Evolutionary conservation across 2,329 filamentous ascomycete genomes (phyloP), one percentile per base, ranked within the genome.

Genomic region (Lachnellula arida): DNA sequence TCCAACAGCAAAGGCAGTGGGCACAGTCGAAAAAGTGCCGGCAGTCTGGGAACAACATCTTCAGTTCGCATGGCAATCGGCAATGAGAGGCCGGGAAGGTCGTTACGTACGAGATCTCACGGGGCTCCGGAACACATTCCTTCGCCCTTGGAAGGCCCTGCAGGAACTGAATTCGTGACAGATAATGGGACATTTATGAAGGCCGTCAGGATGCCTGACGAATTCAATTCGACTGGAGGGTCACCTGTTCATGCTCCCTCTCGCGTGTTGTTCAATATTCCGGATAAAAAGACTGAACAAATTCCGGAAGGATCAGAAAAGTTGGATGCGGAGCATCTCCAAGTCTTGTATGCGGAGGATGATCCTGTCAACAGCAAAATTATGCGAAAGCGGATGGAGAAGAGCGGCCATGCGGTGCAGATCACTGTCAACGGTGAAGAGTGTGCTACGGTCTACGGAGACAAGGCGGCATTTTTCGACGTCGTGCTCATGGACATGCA

Each of bases 401-500:
- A 88, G 65, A 72, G 84, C 1, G 88, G 89, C 0, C 89, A 96
- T 61, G 72, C 79, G 0, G 87, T 94, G 0, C 75, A 80, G 37
- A 78, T 92, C 61, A 89, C 89, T 0, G 79, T 88, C 39, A 96
- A 96, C 60, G 91, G 91, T 7, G 88, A 94, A 67, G 90, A 95
- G 66, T 96, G 91, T 66, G 86, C 89, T 5, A 77, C 79, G 49
- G 78, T 83, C 4, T 92, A 89, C 69, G 79, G 78, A 49, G 86
- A 89, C 46, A 79, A 78, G 50, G 76, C 85, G 0, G 70, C 70
- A 25, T 73, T 74, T 22, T 94, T 89, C 66, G 90, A 96, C 69
- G 85, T 91, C 5, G 78, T 96, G 48, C 77, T 96, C 60, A 96
- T 96, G 91, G 91, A 96, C 68, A 91, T 96, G 81, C 90, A 96